Conservation (phyloP, 352 stramenopile species). For the Pythium brachiatum region DNA sequence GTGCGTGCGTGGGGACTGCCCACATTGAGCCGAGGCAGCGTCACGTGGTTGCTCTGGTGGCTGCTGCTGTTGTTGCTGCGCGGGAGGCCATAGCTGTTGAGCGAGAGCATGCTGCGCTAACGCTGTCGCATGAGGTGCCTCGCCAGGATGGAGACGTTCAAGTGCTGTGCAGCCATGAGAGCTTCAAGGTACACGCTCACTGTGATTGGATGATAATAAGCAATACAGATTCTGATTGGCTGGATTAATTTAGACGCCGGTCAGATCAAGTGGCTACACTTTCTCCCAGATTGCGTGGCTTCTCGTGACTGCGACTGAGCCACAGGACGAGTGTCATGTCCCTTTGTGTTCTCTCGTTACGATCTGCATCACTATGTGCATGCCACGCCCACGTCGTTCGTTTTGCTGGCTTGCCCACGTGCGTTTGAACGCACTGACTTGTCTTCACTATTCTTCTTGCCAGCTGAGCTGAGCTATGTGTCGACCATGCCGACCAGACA, state of each 20-base stretch:
- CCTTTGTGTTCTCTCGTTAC: too few relatives aligned
- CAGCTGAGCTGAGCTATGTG: too few relatives aligned
- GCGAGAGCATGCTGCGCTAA: slow-evolving; percentile 22
- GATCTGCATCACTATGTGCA: too few relatives aligned
- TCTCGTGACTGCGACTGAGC: too few relatives aligned
- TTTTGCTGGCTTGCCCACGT: too few relatives aligned
- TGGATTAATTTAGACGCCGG: neutral
- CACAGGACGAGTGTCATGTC: too few relatives aligned
- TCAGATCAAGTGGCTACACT: neutral
- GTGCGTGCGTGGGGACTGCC: slow-evolving; percentile 19
- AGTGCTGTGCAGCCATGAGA: neutral
- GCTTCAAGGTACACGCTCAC: neutral
- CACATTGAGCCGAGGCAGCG: slow-evolving; percentile 40
- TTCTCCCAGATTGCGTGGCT: too few relatives aligned
- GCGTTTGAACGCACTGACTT: too few relatives aligned
- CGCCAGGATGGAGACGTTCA: neutral
- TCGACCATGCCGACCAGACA: too few relatives aligned
- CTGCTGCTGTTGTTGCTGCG: slow-evolving; percentile 20
- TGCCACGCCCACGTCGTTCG: too few relatives aligned
- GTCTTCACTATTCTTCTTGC: too few relatives aligned
- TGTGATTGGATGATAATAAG: slow-evolving; percentile 7
- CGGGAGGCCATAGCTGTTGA: slow-evolving; percentile 50
- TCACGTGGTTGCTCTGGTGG: slow-evolving; percentile 20
- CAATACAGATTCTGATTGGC: slow-evolving; percentile 1
- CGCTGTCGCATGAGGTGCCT: neutral